A percentile compares a stretch with the other conserved stretches of the same genome.
These are phyloP conservation scores for Globisporangium okanoganense DNA, from an alignment of 352 stramenopile species.

Conservation along the genomic window DNA sequence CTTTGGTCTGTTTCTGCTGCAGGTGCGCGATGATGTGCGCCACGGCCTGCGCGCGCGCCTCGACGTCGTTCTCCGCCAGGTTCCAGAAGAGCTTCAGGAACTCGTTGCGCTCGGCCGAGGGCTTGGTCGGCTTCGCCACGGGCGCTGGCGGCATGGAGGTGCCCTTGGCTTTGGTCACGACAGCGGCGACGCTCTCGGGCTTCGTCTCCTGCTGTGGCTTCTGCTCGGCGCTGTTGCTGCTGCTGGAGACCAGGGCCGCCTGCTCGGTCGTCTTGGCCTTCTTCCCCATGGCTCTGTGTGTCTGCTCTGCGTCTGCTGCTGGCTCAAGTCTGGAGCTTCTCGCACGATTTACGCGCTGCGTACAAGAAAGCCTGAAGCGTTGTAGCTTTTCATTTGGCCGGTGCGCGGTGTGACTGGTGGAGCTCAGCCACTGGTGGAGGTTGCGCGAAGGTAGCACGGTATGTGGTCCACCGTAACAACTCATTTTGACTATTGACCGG, in stretches of 20 bases:
- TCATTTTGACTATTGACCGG: neutral
- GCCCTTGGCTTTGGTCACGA: neutral
- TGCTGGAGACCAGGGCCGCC: neutral
- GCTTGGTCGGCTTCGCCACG: constrained; percentile 6
- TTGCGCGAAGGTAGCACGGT: neutral
- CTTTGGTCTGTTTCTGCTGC: constrained; percentile 24
- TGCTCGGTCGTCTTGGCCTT: constrained; percentile 13
- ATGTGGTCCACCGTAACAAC: constrained; percentile 1
- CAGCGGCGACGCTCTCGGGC: neutral
- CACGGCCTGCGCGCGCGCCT: constrained; percentile 52
- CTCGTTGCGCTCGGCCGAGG: constrained; percentile 36
- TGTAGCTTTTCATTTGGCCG: constrained; percentile 13
- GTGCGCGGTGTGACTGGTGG: constrained; percentile 8
- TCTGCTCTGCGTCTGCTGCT: constrained; percentile 6
- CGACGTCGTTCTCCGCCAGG: constrained; percentile 69
- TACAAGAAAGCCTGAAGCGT: constrained; percentile 12
- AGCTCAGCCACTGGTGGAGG: constrained; percentile 4
- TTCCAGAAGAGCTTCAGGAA: constrained; percentile 90
- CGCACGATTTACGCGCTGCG: neutral
- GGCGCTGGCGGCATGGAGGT: neutral
- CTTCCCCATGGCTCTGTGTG: constrained; percentile 12
- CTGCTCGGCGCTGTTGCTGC: neutral
- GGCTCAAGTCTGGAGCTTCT: neutral
- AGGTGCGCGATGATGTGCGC: constrained; percentile 53
- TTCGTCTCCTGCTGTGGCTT: neutral